Conservation (phyloP, 1,139 yeast species). For the Hanseniaspora gamundiae region DNA sequence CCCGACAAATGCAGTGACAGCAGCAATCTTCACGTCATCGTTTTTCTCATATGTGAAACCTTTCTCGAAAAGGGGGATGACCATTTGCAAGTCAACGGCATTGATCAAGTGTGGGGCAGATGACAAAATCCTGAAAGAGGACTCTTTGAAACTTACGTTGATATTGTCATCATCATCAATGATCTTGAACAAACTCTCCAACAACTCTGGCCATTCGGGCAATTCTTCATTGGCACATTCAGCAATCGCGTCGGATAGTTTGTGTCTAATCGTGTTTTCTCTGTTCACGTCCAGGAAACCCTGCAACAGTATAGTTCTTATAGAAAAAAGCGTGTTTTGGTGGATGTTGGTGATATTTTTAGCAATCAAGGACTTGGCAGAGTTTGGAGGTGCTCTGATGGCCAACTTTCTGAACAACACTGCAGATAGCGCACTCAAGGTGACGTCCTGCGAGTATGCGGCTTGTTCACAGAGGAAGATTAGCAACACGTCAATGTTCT, state of each 20-base stretch:
- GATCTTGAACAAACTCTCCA: constrained; percentile 48
- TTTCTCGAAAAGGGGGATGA: constrained; percentile 57
- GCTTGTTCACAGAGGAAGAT: constrained; percentile 79
- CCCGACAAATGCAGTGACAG: constrained; percentile 86
- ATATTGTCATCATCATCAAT: constrained; percentile 2
- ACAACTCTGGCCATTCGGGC: constrained; percentile 61
- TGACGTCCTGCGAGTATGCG: constrained; percentile 26
- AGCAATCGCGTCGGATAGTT: constrained; percentile 86
- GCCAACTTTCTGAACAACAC: constrained; percentile 84
- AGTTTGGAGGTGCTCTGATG: constrained; percentile 23
- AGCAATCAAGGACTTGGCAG: constrained; percentile 46
- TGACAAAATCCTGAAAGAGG: constrained; percentile 80
- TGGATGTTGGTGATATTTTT: constrained; percentile 66
- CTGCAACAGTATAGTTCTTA: constrained; percentile 51
- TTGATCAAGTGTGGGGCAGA: constrained; percentile 73
- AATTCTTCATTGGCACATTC: constrained; percentile 70
- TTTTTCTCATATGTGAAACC: constrained; percentile 41
- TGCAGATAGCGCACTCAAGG: constrained; percentile 43
- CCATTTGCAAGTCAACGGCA: constrained; percentile 39
- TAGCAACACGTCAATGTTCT: constrained; percentile 55
- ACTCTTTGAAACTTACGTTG: constrained; percentile 71
- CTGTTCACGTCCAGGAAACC: constrained; percentile 55
- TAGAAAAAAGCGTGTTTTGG: constrained; percentile 45
- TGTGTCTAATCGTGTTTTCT: constrained; percentile 60
- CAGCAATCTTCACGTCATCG: constrained; percentile 81